Evolutionary conservation across 73 alveolate species (phyloP), one percentile per base, ranked within the genome.

Genomic region (Blepharisma stoltei): DNA sequence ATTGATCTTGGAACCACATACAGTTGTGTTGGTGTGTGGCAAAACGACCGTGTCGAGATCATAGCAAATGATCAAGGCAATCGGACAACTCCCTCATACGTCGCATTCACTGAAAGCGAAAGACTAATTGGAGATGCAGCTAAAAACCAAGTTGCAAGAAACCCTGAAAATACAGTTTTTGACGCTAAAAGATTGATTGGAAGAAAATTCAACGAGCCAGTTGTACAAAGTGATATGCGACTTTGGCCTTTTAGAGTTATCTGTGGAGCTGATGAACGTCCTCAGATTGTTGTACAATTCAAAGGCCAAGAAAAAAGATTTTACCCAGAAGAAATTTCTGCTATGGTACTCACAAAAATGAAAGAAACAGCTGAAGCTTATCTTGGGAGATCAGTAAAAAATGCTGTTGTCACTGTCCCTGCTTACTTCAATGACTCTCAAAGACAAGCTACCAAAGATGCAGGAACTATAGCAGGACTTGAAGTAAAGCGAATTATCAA

Each of bases 41-140:
- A 80, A 80, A 95, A 96, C 83, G 99, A 96, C 45, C 90, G 93
- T 84, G 99, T 96, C 25, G 99, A 96, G 78, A 96, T 96, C 70
- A 92, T 96, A 75, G 96, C 99, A 20, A 96, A 94, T 76, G 98
- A 96, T 70, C 88, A 90, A 81, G 98, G 98, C 37, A 94, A 94
- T 90, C 92, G 98, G 67, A 94, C 97, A 78, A 94, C 98, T 25
- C 99, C 98, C 5, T 90, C 98, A 7, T 92, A 92, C 70, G 99
- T 94, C 50, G 98, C 97, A n/a, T 94, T 94, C 86, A 92, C 99
- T 23, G 99, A 93, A 1, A 92, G 82, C 6, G 99, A 94, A 83
- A 87, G 98, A 70, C 91, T 89, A 47, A 86, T 91, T 5, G 99
- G 99, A 21, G 99, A 96, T 80, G 97, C 97, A 18, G 98, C 98